Conservation (phyloP, 192 early-diverging fungal genomes). For the Backusella mclennaniae region DNA sequence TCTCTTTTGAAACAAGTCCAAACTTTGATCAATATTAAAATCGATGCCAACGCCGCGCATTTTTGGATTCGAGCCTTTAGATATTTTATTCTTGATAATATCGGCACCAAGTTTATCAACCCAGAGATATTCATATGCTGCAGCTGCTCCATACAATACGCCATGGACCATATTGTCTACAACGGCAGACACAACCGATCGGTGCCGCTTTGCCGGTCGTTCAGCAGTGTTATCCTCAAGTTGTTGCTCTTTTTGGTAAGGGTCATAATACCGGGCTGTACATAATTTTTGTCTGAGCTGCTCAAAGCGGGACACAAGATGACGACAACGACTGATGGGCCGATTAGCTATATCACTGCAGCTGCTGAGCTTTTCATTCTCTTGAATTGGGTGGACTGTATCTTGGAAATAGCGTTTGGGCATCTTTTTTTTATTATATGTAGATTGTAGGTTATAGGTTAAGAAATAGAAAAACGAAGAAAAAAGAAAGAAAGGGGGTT, state of each 20-base stretch:
- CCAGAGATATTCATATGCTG: constrained; percentile 10
- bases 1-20: constrained; percentile 1
- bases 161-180: not conserved
- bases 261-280: constrained; percentile 9
- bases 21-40: constrained; percentile 4
- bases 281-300: constrained; percentile 4
- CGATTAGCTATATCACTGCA: not conserved
- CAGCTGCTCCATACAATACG: constrained; percentile 2
- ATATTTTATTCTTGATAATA: not conserved
- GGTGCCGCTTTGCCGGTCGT: not conserved
- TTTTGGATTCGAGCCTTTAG: not conserved
- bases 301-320: constrained; percentile 2
- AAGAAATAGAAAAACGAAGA: not conserved
- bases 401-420: constrained; percentile 1
- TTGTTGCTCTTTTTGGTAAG: constrained; percentile 11
- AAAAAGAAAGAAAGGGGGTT: not conserved
- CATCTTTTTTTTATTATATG: not conserved
- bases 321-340: not conserved
- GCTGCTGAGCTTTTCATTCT: not conserved
- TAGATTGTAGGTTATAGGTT: no score
- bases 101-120: not conserved
- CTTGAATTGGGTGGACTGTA: not conserved
- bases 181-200: constrained; percentile 1
- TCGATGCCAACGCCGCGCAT: constrained; percentile 11
- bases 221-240: not conserved